Percentiles rank a stretch among this genome's conserved stretches.
These are phyloP conservation scores for Xylariaceae sp. DNA, from an alignment of 2,329 filamentous ascomycete species.

Conservation along the genomic window DNA sequence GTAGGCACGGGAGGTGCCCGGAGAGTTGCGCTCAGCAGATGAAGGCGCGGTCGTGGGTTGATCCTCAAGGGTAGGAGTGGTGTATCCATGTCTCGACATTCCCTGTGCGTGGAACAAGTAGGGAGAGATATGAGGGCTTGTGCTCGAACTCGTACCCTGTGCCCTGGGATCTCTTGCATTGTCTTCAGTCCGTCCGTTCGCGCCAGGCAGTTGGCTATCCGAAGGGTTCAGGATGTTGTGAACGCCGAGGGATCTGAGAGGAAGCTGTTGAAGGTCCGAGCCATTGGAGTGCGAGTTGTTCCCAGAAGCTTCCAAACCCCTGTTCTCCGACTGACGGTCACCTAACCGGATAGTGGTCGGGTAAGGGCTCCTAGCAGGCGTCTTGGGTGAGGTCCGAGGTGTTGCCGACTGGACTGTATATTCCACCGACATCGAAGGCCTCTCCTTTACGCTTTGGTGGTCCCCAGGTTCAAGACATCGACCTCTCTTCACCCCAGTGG, in stretches of 20 bases:
- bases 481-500: slow-evolving; percentile 34
- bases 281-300: slow-evolving; percentile 28
- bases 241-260: slow-evolving; percentile 36
- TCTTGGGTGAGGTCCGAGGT: slow-evolving; percentile 44
- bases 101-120: slow-evolving; percentile 23
- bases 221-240: slow-evolving; percentile 43
- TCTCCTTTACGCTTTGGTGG: slow-evolving; percentile 50
- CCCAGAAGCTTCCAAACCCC: slow-evolving; percentile 28
- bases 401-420: slow-evolving; percentile 52
- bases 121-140: slow-evolving; percentile 25
- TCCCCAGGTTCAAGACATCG: slow-evolving; percentile 54
- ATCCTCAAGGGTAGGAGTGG: slow-evolving; percentile 21
- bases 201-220: slow-evolving; percentile 28
- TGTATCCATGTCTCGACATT: slow-evolving; percentile 22
- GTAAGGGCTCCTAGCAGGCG: slow-evolving; percentile 33
- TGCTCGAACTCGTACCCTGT: slow-evolving; percentile 21
- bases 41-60: slow-evolving; percentile 26
- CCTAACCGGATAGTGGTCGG: slow-evolving; percentile 31
- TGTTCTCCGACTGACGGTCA: slow-evolving; percentile 27
- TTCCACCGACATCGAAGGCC: slow-evolving; percentile 59
- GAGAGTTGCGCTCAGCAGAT: slow-evolving; percentile 31
- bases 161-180: slow-evolving; percentile 16
- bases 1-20: slow-evolving; percentile 29
- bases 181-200: slow-evolving; percentile 18
- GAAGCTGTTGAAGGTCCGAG: slow-evolving; percentile 28